These are phyloP conservation scores for Metschnikowia bowlesiae DNA, from an alignment of 805 yeast species.

Conservation along the genomic window DNA sequence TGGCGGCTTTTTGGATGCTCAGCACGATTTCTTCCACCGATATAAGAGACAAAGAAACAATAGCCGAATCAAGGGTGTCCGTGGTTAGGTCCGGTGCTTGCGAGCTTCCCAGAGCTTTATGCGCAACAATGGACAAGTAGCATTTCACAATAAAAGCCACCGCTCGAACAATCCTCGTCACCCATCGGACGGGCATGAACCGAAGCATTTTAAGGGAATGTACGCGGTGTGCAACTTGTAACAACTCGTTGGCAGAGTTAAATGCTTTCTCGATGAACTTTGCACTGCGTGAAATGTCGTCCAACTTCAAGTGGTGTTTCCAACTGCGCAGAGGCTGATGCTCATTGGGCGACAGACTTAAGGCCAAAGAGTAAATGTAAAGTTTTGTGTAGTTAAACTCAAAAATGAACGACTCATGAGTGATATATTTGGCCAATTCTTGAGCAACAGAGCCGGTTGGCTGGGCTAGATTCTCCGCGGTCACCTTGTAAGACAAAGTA, in stretches of 20 bases:
- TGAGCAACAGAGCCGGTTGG: conserved; percentile 33
- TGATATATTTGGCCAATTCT: conserved; percentile 44
- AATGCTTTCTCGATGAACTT: conserved; percentile 78
- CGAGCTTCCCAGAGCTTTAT: conserved; percentile 24
- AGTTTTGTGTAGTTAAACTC: conserved; percentile 83
- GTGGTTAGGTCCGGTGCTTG: conserved; percentile 15
- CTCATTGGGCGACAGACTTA: conserved; percentile 40
- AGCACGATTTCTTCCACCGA: conserved; percentile 67
- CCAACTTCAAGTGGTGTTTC: conserved; percentile 43
- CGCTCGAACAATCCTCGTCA: conserved; percentile 77
- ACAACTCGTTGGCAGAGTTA: conserved; percentile 75
- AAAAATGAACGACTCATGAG: conserved; percentile 66
- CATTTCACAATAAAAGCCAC: conserved; percentile 89
- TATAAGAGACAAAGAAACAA: conserved; percentile 57
- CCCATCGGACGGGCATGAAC: conserved; percentile 92
- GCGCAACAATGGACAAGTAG: conserved; percentile 59
- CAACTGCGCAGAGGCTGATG: conserved; percentile 6
- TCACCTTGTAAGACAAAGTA: conserved; percentile 32
- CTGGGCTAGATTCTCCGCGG: conserved; percentile 22
- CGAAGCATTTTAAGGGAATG: conserved; percentile 59
- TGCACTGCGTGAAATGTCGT: conserved; percentile 69
- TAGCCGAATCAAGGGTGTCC: conserved; percentile 41
- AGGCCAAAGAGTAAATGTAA: conserved; percentile 79
- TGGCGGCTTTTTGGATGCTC: conserved; percentile 67
- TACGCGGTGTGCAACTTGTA: conserved; percentile 66